Percentiles rank a stretch among this genome's conserved stretches.
phyloP scores from a whole-genome alignment of 768 basidiomycete genomes.

The Paxillus ammoniavirescens region DNA sequence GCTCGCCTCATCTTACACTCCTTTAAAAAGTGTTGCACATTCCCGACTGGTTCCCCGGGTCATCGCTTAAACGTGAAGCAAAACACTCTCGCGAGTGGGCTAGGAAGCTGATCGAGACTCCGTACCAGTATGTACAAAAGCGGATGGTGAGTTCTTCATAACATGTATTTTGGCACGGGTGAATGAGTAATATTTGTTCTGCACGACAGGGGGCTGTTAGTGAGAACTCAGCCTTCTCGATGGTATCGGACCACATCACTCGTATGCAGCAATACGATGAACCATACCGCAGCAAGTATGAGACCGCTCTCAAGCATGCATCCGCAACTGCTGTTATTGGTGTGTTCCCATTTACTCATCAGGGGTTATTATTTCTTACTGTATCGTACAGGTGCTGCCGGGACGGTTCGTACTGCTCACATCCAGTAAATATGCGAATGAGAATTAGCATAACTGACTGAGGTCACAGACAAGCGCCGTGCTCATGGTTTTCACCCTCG shows the following conservation, averaged over 20 bases:
- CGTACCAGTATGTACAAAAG: neutral
- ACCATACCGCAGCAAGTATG: neutral
- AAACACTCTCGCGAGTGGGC: neutral
- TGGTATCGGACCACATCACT: slow-evolving; percentile 4
- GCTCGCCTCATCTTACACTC: too few species aligned
- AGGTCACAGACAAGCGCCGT: neutral
- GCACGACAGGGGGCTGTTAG: neutral
- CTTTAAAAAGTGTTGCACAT: slow-evolving; percentile 18
- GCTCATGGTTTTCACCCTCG: slow-evolving; percentile 5
- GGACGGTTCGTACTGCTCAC: neutral
- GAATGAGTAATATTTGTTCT: neutral
- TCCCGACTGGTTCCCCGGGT: slow-evolving; percentile 16
- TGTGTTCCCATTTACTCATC: neutral
- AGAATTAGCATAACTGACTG: neutral
- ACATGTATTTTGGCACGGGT: too few species aligned
- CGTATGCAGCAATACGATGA: neutral
- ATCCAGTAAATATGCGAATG: too few species aligned
- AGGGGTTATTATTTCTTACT: too few species aligned
- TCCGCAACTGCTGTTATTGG: neutral
- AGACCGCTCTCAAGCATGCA: too few species aligned
- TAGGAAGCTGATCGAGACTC: neutral
- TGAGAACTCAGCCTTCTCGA: neutral
- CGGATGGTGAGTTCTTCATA: neutral
- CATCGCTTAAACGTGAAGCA: slow-evolving; percentile 3
- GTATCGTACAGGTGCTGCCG: neutral